Evolutionary conservation across 2,329 filamentous ascomycete species (phyloP).

Genomic region (Scolecobasidium constrictum): DNA sequence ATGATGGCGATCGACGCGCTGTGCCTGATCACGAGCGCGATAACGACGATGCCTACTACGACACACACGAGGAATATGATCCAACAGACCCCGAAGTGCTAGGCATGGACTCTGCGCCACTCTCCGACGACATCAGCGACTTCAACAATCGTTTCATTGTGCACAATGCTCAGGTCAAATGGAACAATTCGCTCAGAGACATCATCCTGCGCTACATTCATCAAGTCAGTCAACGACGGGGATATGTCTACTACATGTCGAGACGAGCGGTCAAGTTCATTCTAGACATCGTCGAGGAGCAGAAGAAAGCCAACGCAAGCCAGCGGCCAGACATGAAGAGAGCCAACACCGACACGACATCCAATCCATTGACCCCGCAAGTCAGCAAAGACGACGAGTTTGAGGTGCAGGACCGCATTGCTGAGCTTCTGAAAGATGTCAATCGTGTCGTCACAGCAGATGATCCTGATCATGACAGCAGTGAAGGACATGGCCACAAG

Average conservation of each 20-base stretch:
- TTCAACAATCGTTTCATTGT: conserved; percentile 98
- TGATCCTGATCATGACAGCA: conserved; percentile 37
- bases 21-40: conserved; percentile 21
- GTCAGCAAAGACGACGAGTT: conserved; percentile 43
- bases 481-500: too few relatives aligned
- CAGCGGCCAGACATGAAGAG: conserved; percentile 16
- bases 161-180: conserved; percentile 95
- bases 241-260: conserved; percentile 97
- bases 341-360: conserved; percentile 10
- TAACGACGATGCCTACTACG: conserved; percentile 35
- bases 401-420: conserved; percentile 74
- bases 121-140: conserved; percentile 78
- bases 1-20: conserved; percentile 44
- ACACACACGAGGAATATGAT: conserved; percentile 43
- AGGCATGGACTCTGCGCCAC: conserved; percentile 55
- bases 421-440: conserved; percentile 74
- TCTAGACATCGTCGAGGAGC: conserved; percentile 91
- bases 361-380: conserved; percentile 11
- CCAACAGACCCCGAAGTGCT: conserved; percentile 31
- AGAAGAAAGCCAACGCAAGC: conserved; percentile 56
- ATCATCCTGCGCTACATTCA: conserved; percentile 96
- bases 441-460: conserved; percentile 70
- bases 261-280: conserved; percentile 95
- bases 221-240: conserved; percentile 88
- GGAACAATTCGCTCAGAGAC: conserved; percentile 93